Evolutionary conservation across 768 basidiomycete genomes (phyloP), one percentile per base, ranked within the genome.

Genomic region (Gloeophyllum trabeum): DNA sequence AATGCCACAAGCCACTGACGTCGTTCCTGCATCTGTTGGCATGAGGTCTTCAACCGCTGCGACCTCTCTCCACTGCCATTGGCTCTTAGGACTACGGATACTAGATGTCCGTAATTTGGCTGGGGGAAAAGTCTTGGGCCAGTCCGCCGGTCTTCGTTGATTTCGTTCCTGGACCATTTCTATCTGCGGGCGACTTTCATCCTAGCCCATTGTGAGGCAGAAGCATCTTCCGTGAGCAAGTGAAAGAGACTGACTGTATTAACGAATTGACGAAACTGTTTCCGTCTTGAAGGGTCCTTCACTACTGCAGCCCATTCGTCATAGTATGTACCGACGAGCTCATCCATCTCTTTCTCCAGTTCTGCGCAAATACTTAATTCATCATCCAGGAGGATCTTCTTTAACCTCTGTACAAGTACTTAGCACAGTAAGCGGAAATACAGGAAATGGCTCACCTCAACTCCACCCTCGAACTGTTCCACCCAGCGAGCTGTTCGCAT

Each of bases 401-500:
- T 66, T 12, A 87, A 67, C 61, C 79, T 75, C 67, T 75, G 45
- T 7, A n/a, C n/a, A n/a, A 10, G 1, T 20, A 30, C 21, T 25
- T n/a, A 22, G 1, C 24, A 26, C 19, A 12, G 10, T 12, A 4
- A 19, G 25, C 22, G 6, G 28, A 30, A 39, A 30, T n/a, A 37
- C 6, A 37, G 38, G n/a, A 41, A 14, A 6, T 37, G 13, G 44
- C 54, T 3, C 21, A 73, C 73, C 56, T 81, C 74, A 39, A 82
- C 67, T 0, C 79, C 81, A 6, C 77, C 78, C 30, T 81, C 81
- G 58, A 82, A 73, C 6, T 66, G 63, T 47, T 85, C 82, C 4
- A 85, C 59, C 82, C 83, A 87, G 6, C 79, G 64, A 1, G 82
- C 80, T 1, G 83, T 87, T 4, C 82, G 72, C 60, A 74, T 73